phyloP scores from a whole-genome alignment of 2,329 filamentous ascomycete genomes.

The Sporothrix schenckii region DNA sequence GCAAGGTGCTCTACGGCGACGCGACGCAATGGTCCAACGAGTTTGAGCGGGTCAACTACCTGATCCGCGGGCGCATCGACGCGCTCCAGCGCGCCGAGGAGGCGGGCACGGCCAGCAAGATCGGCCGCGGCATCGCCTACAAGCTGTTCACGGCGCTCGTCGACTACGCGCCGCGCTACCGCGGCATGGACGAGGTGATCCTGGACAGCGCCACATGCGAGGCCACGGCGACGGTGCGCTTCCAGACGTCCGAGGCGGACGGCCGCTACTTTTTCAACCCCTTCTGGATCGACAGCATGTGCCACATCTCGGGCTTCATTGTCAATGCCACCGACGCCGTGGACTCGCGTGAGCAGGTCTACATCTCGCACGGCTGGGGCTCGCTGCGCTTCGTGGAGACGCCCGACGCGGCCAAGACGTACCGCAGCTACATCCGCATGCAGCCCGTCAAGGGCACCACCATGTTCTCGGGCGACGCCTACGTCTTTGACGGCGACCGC shows the following conservation, averaged over 20 bases:
- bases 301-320: constrained; percentile 64
- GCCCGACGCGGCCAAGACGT: constrained; percentile 51
- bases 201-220: constrained; percentile 53
- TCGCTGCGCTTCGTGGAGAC: constrained; percentile 56
- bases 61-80: constrained; percentile 66
- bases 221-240: constrained; percentile 49
- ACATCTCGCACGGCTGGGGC: constrained; percentile 64
- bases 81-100: constrained; percentile 62
- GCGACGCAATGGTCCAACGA: constrained; percentile 64
- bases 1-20: constrained; percentile 64
- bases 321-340: constrained; percentile 61
- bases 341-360: constrained; percentile 58
- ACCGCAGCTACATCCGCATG: constrained; percentile 62
- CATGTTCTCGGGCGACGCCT: constrained; percentile 58
- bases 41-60: constrained; percentile 68
- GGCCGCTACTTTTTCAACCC: constrained; percentile 60
- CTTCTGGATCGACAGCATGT: constrained; percentile 62
- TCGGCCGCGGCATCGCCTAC: constrained; percentile 76
- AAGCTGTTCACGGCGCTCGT: constrained; percentile 65
- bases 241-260: constrained; percentile 53
- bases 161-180: constrained; percentile 58
- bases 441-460: constrained; percentile 56
- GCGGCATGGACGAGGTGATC: constrained; percentile 62
- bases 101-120: constrained; percentile 69
- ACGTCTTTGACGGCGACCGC: constrained; percentile 57